Evolutionary conservation across 495 filamentous ascomycete species (phyloP), one percentile per base, ranked within the genome.

Genomic region (Daldinia vernicosa): DNA sequence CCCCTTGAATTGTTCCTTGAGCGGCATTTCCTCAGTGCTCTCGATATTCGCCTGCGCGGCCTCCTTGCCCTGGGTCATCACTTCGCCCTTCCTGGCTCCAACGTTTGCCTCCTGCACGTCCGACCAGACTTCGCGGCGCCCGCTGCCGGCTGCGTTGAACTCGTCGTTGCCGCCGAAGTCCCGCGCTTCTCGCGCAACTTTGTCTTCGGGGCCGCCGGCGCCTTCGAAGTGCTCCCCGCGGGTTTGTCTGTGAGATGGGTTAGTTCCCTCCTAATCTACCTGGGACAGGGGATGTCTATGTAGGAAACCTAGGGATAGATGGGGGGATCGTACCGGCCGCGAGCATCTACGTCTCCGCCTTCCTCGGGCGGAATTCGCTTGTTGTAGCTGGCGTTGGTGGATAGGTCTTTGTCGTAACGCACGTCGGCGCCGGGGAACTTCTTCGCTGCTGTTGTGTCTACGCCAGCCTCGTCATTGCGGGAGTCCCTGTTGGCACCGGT

Each of bases 301-400:
- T n/a, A n/a, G n/a, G n/a, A n/a, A n/a, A n/a, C n/a, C n/a, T n/a
- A n/a, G n/a, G n/a, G n/a, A n/a, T n/a, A n/a, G n/a, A n/a, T n/a
- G n/a, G 37, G 7, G 4, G 52, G 6, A n/a, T 11, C 73, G 63
- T 65, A 83, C 81, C 76, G 69, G 26, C 79, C 78, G 22, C 68
- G 75, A 7, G 75, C 75, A 66, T 81, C 80, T 6, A 78, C 28
- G 11, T 71, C 72, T 0, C 81, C 81, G n/a, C 80, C 80, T 54
- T 83, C 80, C 33, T 76, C 70, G 19, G 71, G 74, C 12, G 81
- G 79, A 30, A 81, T 80, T 7, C 75, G 70, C 37, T 74, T 78
- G 75, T 80, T 70, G 70, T 77, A 78, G 27, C 78, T 59, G 14
- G 55, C 63, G 64, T 78, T 82, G 17, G 80, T 79, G 40, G 72